Base-by-base conservation (phyloP, 169 alveolate genomes). In the Cryptosporidium viatorum region DNA sequence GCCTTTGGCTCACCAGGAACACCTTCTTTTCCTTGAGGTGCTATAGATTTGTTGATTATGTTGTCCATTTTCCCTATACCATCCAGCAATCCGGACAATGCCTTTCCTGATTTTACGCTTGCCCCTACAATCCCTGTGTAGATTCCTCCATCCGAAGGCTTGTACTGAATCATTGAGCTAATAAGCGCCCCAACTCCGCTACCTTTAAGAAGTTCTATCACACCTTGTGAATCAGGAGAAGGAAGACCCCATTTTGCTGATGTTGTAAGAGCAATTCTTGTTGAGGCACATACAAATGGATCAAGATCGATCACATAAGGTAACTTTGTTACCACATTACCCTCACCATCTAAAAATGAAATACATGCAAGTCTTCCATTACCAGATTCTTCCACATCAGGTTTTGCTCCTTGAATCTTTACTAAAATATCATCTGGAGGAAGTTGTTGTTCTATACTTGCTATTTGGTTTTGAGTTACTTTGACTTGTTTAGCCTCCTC, bases 231-330 rank as follows among this genome's bases (percentile, higher is more conserved):
- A 31, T 80, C 80, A 18, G 73, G 89, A 45, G 75, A 39, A 8
- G 89, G 89, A 16, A 80, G 70, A 29, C 75, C 65, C 89, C 89
- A 80, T 65, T 80, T 59, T 21, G 73, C 59, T 6, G 89, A 59
- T 16, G 89, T 21, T 12, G 18, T 33, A 14, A 80, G 45, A 8
- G 89, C 75, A n/a, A 80, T 48, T 80, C 89, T 80, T n/a, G 80
- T 80, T n/a, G 89, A 80, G 21, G 89, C 89, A 43, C 80, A 80
- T 9, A 48, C 75, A 60, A 80, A 80, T 16, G 89, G 75, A 7
- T 80, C 89, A 14, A 80, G 23, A 48, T 59, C 68, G 8, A 80
- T 31, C 43, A 65, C 73, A 37, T 80, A 80, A 12, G 89, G 89
- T 6, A 80, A 33, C 48, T 62, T 80, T 21, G 75, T 48, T 9